Evolutionary conservation across 73 alveolate genomes (phyloP).

Genomic region (Paraurostyla sp.): DNA sequence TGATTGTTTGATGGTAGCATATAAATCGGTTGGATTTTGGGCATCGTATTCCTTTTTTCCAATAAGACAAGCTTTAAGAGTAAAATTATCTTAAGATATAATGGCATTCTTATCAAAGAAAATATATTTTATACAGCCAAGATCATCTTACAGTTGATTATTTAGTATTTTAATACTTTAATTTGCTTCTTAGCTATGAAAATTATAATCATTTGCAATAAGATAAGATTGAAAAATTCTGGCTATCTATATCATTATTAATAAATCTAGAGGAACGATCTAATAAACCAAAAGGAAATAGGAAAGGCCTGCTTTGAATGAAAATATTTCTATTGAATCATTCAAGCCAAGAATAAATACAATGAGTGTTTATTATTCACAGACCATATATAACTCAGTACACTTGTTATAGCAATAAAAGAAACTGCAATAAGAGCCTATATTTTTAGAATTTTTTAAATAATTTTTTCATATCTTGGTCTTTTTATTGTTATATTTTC

Average conservation of each 20-base stretch:
- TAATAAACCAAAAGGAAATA: slow-evolving; percentile 89
- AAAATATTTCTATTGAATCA: not conserved
- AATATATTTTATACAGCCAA: slow-evolving; percentile 91
- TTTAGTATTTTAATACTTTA: not conserved
- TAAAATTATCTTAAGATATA: slow-evolving; percentile 84
- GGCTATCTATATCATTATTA: slow-evolving; percentile 93
- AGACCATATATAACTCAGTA: not conserved
- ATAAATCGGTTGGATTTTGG: not conserved
- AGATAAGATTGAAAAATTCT: slow-evolving; percentile 88
- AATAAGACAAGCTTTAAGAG: not conserved
- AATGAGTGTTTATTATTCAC: not conserved
- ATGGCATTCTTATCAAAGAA: slow-evolving; percentile 98
- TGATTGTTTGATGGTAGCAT: not conserved
- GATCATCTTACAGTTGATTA: slow-evolving; percentile 86
- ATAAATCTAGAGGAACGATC: slow-evolving; percentile 93
- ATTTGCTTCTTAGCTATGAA: not conserved
- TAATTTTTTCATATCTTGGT: slow-evolving; percentile 7
- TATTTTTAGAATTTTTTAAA: not conserved
- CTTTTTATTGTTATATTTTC: not conserved
- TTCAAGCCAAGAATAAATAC: not conserved
- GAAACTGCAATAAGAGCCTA: not conserved
- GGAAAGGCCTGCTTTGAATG: slow-evolving; percentile 58
- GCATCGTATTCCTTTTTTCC: not conserved
- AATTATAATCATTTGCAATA: slow-evolving; percentile 76
- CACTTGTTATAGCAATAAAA: not conserved